Evolutionary conservation across 805 yeast genomes (phyloP), one percentile per base, ranked within the genome.

Genomic region (Pichia gijzeniarum): DNA sequence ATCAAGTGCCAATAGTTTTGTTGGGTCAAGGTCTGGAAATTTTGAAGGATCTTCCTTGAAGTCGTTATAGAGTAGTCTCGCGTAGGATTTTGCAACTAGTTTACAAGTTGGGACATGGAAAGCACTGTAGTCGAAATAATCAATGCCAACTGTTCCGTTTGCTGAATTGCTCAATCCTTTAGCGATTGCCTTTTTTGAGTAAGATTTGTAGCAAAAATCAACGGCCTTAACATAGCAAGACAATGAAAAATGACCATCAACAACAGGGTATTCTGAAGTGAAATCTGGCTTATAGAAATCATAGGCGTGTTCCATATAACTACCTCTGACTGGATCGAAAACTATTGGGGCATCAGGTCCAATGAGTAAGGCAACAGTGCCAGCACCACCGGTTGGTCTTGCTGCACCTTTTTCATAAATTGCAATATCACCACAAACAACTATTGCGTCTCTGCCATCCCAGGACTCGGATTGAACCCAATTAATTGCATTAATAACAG

Each of bases 341-440:
- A 87, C 96, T 55, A 93, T 76, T 54, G 99, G 99, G 35, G 99
- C 97, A 63, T 93, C 95, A 43, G 98, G 96, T 42, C 99, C 99
- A 59, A 93, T 86, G 64, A 85, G 79, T 63, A 93, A 59, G 37
- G 99, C 99, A 49, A 91, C 95, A 40, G 95, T 76, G 64, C 99
- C 99, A 45, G 95, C 97, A 73, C 99, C 99, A 67, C 99, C 99
- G 44, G 99, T 93, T 62, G 99, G 99, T 76, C 99, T 84, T 47
- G 99, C 99, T 33, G 95, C 84, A 65, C 99, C 99, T 71, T 90
- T 79, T 59, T 90, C 89, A 70, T 93, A 93, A 56, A 93, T 82
- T 62, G 99, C 99, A 67, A 93, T 93, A 69, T 93, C 99, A 69
- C 97, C 98, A 63, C 93, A 82, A 19, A 91, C 96, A 46, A 91